Conservation (phyloP, 345 rosid species). For the Hypericum perforatum region DNA sequence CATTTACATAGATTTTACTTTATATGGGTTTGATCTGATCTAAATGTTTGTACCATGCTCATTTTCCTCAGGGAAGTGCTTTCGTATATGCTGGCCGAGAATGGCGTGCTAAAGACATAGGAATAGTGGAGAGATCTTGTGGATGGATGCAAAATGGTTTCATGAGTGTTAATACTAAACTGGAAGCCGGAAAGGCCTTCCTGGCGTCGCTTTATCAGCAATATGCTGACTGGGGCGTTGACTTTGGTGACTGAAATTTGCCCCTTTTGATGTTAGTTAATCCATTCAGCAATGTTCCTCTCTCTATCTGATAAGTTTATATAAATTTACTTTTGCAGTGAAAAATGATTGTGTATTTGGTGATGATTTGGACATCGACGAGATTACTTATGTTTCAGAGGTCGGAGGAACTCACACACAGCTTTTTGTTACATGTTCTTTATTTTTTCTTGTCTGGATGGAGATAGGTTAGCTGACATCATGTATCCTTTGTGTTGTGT, state of each 20-base stretch:
- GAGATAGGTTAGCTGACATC: conserved; percentile 5
- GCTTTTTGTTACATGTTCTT: background rate
- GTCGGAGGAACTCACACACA: conserved; percentile 23
- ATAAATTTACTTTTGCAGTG: conserved; percentile 30
- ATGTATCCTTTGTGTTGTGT: conserved; percentile 10
- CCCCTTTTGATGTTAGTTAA: background rate
- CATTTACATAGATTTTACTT: background rate
- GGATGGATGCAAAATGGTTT: conserved; percentile 88
- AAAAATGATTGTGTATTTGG: conserved; percentile 89
- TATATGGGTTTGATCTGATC: background rate
- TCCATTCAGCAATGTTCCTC: background rate
- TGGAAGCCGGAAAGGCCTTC: conserved; percentile 79
- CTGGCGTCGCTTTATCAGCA: conserved; percentile 71
- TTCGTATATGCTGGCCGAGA: conserved; percentile 47
- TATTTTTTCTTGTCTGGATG: conserved; percentile 3
- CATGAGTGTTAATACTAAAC: conserved; percentile 70
- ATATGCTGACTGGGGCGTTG: conserved; percentile 91
- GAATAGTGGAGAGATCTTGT: conserved; percentile 74
- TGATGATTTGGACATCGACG: conserved; percentile 54
- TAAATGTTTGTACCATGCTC: background rate
- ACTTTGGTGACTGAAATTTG: conserved; percentile 45
- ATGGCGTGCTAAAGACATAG: conserved; percentile 79
- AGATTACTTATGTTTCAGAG: conserved; percentile 61
- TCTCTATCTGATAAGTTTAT: too few species aligned
- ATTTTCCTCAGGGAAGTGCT: conserved; percentile 46